Evolutionary conservation across 306 rosid species (phyloP).

Genomic region (Myrica gale): DNA sequence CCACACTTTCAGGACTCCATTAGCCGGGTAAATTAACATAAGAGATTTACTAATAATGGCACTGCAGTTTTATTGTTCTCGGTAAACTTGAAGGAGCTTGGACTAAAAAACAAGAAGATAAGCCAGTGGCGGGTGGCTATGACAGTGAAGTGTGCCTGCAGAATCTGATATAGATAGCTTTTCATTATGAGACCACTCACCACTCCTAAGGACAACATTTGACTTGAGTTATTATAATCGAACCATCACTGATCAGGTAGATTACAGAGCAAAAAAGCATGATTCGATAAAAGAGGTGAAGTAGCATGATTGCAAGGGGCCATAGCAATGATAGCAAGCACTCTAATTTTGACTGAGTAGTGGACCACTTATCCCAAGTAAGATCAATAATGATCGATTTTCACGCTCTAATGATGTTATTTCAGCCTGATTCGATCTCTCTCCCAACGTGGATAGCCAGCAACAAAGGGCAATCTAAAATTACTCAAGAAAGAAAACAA

Average conservation of each 20-base stretch:
- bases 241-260: constrained; percentile 26
- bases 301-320: constrained; percentile 38
- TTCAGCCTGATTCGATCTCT: constrained; percentile 40
- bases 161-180: constrained; percentile 24
- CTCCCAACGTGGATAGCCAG: constrained; percentile 33
- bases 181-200: constrained; percentile 35
- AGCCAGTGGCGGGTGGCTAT: constrained; percentile 12
- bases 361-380: constrained; percentile 27
- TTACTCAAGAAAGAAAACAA: constrained; percentile 2
- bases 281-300: constrained; percentile 39
- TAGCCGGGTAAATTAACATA: too few species aligned
- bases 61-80: not conserved
- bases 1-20: too few species aligned
- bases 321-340: constrained; percentile 40
- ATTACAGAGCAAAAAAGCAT: constrained; percentile 29
- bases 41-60: not conserved
- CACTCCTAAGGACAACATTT: constrained; percentile 35
- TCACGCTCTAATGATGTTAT: constrained; percentile 23
- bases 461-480: constrained; percentile 20
- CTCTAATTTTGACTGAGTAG: constrained; percentile 39
- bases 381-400: constrained; percentile 26
- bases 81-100: not conserved
- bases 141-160: constrained; percentile 21
- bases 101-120: not conserved
- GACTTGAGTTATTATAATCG: constrained; percentile 28